Evolutionary conservation across 2,329 filamentous ascomycete genomes (phyloP), one percentile per base, ranked within the genome.

Genomic region (Diplodia corticola): DNA sequence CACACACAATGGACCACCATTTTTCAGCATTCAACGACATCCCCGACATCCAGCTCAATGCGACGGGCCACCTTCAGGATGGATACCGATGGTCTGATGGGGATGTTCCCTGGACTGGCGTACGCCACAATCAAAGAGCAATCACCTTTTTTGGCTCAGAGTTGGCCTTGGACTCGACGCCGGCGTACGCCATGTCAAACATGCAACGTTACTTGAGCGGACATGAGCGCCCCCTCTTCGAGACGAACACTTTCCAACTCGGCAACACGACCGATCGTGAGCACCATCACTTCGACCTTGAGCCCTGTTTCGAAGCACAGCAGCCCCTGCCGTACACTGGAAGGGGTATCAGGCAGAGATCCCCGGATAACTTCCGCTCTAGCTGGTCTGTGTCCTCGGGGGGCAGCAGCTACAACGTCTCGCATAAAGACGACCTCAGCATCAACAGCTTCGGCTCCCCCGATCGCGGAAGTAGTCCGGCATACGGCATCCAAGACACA

Each of bases 141-240:
- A 67, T 28, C 65, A 70, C 33, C 57, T 28, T 70, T 66, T 61
- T 69, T 28, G 68, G 70, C 24, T 70, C 72, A 12, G 69, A 71
- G 17, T 51, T 67, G 54, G 57, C 67, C n/a, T 71, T 71, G 50
- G 61, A 71, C 51, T 69, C 71, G 22, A 26, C 64, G 3, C 65
- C 69, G 20, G 70, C 70, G 40, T 68, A 72, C 54, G 70, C 69
- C 12, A 68, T 68, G 60, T 69, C 74, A 46, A 73, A 67, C 63
- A 71, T 78, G 73, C 73, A 77, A 57, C 76, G 77, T 26, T 78
- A 74, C 65, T 71, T 78, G 66, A 64, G 69, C 46, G 68, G 67
- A n/a, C 49, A 50, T n/a, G 75, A 77, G 44, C 67, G 68, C 20
- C 71, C 71, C 33, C 73, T 75, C 7, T 70, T 75, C 24, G 63